Evolutionary conservation across 768 basidiomycete species (phyloP).

Genomic region (Auricularia auricula-judae): DNA sequence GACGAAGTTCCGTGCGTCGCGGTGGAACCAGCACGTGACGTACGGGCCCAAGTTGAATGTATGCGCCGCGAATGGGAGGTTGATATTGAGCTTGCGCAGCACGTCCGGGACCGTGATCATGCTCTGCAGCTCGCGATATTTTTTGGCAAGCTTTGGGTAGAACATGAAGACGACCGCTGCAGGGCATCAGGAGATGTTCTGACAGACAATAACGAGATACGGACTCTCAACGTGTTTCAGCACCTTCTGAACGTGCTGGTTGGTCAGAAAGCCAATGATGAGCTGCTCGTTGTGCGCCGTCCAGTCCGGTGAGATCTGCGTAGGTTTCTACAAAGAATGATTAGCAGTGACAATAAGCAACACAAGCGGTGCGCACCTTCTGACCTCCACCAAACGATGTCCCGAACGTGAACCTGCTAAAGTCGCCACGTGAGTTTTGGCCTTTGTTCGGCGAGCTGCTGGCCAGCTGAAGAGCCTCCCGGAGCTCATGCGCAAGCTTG

Average conservation of each 20-base stretch:
- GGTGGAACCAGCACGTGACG: constrained; percentile 12
- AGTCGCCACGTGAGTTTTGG: background rate
- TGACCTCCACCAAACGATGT: background rate
- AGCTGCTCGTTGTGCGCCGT: background rate
- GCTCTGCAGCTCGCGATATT: background rate
- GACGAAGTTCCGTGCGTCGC: constrained; percentile 21
- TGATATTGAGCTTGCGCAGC: background rate
- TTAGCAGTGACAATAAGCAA: background rate
- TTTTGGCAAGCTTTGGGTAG: background rate
- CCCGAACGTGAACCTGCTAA: background rate
- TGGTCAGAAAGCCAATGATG: background rate
- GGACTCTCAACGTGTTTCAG: background rate
- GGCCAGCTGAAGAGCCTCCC: background rate
- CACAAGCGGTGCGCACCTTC: background rate
- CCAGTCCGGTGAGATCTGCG: background rate
- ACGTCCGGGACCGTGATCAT: background rate
- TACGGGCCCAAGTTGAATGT: constrained; percentile 23
- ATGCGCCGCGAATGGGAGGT: constrained; percentile 17
- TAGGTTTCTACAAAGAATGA: background rate
- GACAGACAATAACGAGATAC: background rate
- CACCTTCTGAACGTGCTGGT: background rate
- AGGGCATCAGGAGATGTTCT: background rate
- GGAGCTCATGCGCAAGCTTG: too few relatives aligned
- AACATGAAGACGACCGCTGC: background rate
- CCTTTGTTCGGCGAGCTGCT: background rate